Base-by-base conservation (phyloP, 805 yeast species). In the Teunomyces cretensis region DNA sequence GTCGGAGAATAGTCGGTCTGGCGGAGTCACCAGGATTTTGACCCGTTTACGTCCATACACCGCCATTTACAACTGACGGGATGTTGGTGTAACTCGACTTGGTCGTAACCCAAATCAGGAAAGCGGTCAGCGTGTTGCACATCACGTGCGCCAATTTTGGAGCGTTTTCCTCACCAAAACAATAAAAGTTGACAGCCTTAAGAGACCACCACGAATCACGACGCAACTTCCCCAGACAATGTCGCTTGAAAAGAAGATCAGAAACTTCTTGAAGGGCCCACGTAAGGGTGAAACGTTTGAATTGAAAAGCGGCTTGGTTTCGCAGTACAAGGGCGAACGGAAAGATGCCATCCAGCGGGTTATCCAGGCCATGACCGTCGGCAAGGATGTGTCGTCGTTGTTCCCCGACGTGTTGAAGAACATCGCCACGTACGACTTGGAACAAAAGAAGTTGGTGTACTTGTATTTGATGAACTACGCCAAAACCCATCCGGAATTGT, bases 321-420 rank as follows among this genome's bases (percentile, higher is more conserved):
- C 97, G 7, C 97, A 89, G 68, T 94, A 88, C 67, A 96, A 97
- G 19, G 84, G 81, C 53, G 98, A 95, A 60, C 78, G 97, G 48
- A 94, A 94, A 63, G 99, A 94, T 64, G 96, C 99, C 13, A 94
- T 94, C 54, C 96, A 92, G 68, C 79, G 96, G 48, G 96, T 95
- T 15, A 94, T 94, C 60, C 95, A 94, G 46, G 98, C 97, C 48
- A 94, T 94, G 99, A 94, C 99, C 0, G 80, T 90, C 26, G 98
- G 98, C 9, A 94, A 94, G 61, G 99, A 94, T 64, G 98, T 94
- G 17, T 87, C 96, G 14, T 81, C 95, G 1, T 73, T 94, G 44
- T 94, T 94, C 57, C 99, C 99, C 1, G 98, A 94, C 65, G 95
- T 94, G 22, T 74, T 94, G 64, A 95, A 94, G 70, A 94, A 94